A percentile compares a stretch with the other conserved stretches of the same genome.
phyloP scores from a whole-genome alignment of 1,284 basidiomycete species.

The Naganishia albida region DNA sequence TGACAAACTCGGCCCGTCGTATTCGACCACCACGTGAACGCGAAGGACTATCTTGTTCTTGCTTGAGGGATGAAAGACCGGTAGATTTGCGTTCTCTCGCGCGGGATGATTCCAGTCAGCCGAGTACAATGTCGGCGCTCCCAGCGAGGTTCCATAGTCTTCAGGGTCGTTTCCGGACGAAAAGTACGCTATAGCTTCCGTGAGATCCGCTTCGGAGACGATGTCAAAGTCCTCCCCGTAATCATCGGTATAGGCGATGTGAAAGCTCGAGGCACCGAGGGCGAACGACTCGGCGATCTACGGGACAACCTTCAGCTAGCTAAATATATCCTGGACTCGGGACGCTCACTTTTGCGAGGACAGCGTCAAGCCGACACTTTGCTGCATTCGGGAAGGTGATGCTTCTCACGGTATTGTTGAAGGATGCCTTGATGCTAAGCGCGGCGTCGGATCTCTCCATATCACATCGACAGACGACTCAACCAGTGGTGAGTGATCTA shows the following conservation, averaged over 20 bases:
- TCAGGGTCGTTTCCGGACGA: slow-evolving; percentile 61
- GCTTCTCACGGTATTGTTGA: slow-evolving; percentile 69
- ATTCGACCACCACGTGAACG: slow-evolving; percentile 75
- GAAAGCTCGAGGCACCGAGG: slow-evolving; percentile 67
- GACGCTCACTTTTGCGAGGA: slow-evolving; percentile 65
- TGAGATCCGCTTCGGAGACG: slow-evolving; percentile 68
- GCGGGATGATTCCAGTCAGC: slow-evolving; percentile 24
- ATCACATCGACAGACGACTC: neutral
- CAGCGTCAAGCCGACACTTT: slow-evolving; percentile 70
- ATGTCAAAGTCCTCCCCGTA: slow-evolving; percentile 69
- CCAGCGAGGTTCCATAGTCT: slow-evolving; percentile 34
- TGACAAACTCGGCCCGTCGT: slow-evolving; percentile 85
- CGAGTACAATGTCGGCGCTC: slow-evolving; percentile 40
- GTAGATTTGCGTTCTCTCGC: neutral
- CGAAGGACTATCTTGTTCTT: slow-evolving; percentile 67
- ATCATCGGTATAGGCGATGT: slow-evolving; percentile 80
- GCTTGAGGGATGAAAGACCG: slow-evolving; percentile 19
- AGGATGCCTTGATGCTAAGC: slow-evolving; percentile 74
- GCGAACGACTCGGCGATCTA: slow-evolving; percentile 81
- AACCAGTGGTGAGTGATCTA: too few species aligned
- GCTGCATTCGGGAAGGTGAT: slow-evolving; percentile 74
- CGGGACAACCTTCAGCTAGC: slow-evolving; percentile 19
- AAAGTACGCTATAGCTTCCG: slow-evolving; percentile 83
- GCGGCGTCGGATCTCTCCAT: slow-evolving; percentile 62
- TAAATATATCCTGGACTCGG: slow-evolving; percentile 3